Base-by-base conservation (phyloP, 1,284 basidiomycete species). In the Ceratobasidium sp. region DNA sequence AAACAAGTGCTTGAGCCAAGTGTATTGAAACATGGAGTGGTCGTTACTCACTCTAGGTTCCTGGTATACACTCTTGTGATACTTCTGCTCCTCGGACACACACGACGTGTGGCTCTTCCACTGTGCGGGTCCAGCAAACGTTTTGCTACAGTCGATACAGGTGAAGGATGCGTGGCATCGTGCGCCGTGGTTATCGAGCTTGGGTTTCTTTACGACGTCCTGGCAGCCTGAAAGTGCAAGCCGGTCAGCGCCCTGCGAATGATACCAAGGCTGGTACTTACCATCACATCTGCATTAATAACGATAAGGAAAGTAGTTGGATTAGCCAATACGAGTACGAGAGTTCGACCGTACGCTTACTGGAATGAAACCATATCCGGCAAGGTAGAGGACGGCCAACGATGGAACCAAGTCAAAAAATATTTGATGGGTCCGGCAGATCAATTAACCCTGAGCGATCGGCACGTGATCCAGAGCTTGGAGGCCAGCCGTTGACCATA, bases 191-290 rank as follows among this genome's bases (percentile, higher is more conserved):
- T 87, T 84, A 78, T 93, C 90, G 3, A 94, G 86, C 80, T 95
- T 95, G 8, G 94, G 94, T 79, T 96, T 96, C 81, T 95, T 96
- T 46, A 96, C 88, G 8, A 92, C 89, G 76, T 96, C 94, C 64
- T 85, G 83, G 80, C 94, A 95, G 46, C 78, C 91, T 92, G 74
- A 71, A 54, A 46, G 25, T 72, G 70, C 60, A 51, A 40, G 40
- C 12, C 60, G 74, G 70, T 75, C 72, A 73, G 53, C 53, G 56
- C 48, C 72, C 58, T 53, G 25, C 56, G 18, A 9, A 40, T 48
- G 54, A 36, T 30, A 38, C 44, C 11, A 9, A 61, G 46, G 16
- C 4, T n/a, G 18, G 16, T 49, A 73, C 79, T 77, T 73, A 83
- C 83, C 83, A 76, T 86, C 85, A 76, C 85, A 86, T 77, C 85